These are phyloP conservation scores for Warburgia ugandensis DNA, from an alignment of 164 flowering plant genomes.

Conservation along the genomic window DNA sequence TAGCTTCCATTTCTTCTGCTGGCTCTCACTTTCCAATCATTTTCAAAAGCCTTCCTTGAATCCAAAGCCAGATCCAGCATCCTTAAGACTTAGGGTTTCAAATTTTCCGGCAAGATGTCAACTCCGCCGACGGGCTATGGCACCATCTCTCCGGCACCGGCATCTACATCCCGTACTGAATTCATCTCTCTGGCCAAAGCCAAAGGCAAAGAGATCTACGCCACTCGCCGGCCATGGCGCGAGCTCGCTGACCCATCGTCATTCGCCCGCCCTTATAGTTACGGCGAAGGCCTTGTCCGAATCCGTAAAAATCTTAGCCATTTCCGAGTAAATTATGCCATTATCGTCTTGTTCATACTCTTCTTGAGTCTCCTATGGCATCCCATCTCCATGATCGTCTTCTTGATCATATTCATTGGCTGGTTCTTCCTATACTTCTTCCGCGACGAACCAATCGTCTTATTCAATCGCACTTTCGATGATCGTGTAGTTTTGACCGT, in stretches of 20 bases:
- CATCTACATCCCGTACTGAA: constrained; percentile 7
- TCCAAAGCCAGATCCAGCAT: too few relatives aligned
- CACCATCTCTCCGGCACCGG: not conserved
- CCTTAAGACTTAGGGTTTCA: too few relatives aligned
- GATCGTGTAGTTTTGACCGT: constrained; percentile 35
- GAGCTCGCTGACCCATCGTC: constrained; percentile 33
- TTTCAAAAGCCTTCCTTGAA: too few relatives aligned
- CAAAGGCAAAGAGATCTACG: constrained; percentile 10
- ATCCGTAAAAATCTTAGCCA: constrained; percentile 39
- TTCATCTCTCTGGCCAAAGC: constrained; percentile 16
- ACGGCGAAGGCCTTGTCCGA: constrained; percentile 43
- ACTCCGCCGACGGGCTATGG: constrained; percentile 5
- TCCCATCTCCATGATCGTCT: constrained; percentile 51
- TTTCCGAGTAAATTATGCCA: constrained; percentile 55
- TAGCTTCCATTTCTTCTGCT: too few relatives aligned
- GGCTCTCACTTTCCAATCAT: too few relatives aligned
- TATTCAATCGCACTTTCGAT: constrained; percentile 33
- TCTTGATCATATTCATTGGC: constrained; percentile 34
- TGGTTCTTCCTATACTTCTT: constrained; percentile 59
- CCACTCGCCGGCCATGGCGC: constrained; percentile 48
- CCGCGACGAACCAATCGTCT: constrained; percentile 38
- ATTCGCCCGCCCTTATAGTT: constrained; percentile 38
- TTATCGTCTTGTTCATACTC: constrained; percentile 32
- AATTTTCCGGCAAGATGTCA: too few relatives aligned
- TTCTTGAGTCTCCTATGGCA: constrained; percentile 49